phyloP scores from a whole-genome alignment of 2,329 filamentous ascomycete species.

The Tolypocladium pustulatum region DNA sequence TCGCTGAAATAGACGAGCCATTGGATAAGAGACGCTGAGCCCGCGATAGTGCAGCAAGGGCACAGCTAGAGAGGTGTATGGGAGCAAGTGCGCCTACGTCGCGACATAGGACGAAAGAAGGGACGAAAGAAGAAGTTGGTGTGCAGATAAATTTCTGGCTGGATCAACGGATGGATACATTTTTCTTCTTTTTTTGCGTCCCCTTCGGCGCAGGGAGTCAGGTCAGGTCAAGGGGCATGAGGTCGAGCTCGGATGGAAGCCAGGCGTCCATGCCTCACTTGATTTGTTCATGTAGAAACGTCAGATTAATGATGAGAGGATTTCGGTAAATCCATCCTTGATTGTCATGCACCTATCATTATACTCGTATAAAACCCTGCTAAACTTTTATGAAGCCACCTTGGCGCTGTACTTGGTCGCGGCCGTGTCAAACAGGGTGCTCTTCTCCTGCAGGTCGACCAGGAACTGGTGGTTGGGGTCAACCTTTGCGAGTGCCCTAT shows the following conservation, averaged over 20 bases:
- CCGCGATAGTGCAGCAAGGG: not conserved
- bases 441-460: slow-evolving; percentile 72
- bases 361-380: slow-evolving; percentile 14
- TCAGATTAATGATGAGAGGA: not conserved
- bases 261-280: not conserved
- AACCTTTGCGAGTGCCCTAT: slow-evolving; percentile 43
- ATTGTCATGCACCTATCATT: slow-evolving; percentile 17
- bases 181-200: not conserved
- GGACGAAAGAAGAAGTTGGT: not conserved
- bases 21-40: not conserved
- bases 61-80: not conserved
- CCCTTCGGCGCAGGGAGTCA: not conserved
- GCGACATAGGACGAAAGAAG: not conserved
- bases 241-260: not conserved
- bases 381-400: slow-evolving; percentile 42
- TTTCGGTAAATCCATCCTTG: not conserved
- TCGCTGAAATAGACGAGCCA: not conserved
- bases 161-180: no score
- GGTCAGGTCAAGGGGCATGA: not conserved
- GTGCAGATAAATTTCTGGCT: not conserved
- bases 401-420: slow-evolving; percentile 80
- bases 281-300: not conserved
- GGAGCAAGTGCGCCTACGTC: not conserved
- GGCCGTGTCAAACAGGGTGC: slow-evolving; percentile 74
- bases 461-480: slow-evolving; percentile 63